Conservation (phyloP, 208 protist genomes). For the Crithidia expoeki region DNA sequence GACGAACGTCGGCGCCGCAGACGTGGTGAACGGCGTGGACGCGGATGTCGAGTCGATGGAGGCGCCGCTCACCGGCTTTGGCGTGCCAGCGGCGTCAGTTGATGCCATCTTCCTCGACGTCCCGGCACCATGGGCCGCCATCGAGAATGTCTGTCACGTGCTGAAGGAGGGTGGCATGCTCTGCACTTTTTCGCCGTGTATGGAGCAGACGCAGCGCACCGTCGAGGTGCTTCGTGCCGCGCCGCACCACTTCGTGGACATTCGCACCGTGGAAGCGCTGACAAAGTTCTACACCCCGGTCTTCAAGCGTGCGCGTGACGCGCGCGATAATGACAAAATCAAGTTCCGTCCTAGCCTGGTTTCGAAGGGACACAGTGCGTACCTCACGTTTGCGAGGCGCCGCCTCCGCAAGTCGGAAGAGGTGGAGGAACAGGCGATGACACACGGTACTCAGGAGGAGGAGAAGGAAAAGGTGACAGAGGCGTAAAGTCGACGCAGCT, state of each 20-base stretch:
- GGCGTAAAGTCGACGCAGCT: background rate
- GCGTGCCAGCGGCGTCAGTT: conserved; percentile 65
- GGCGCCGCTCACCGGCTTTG: conserved; percentile 66
- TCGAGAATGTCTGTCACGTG: conserved; percentile 88
- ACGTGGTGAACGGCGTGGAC: conserved; percentile 37
- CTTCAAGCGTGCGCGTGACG: conserved; percentile 56
- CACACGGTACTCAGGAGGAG: background rate
- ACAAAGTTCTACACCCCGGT: conserved; percentile 78
- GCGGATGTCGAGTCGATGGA: conserved; percentile 45
- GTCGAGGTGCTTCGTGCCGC: conserved; percentile 58
- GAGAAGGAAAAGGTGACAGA: conserved; percentile 8
- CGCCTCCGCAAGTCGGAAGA: conserved; percentile 38
- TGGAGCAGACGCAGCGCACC: conserved; percentile 93
- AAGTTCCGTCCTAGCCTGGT: conserved; percentile 64
- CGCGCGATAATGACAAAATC: conserved; percentile 34
- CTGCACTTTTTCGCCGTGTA: conserved; percentile 94
- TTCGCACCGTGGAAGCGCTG: conserved; percentile 90
- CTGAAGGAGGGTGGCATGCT: conserved; percentile 85
- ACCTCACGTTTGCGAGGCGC: conserved; percentile 89
- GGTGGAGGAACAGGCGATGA: conserved; percentile 26
- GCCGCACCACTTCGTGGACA: conserved; percentile 80
- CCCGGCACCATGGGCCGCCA: conserved; percentile 83
- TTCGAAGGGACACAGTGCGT: conserved; percentile 91
- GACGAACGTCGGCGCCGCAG: conserved; percentile 31
- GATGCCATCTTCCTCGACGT: conserved; percentile 95